Conservation (phyloP, 2,329 filamentous ascomycete species). For the Xylariales sp. region DNA sequence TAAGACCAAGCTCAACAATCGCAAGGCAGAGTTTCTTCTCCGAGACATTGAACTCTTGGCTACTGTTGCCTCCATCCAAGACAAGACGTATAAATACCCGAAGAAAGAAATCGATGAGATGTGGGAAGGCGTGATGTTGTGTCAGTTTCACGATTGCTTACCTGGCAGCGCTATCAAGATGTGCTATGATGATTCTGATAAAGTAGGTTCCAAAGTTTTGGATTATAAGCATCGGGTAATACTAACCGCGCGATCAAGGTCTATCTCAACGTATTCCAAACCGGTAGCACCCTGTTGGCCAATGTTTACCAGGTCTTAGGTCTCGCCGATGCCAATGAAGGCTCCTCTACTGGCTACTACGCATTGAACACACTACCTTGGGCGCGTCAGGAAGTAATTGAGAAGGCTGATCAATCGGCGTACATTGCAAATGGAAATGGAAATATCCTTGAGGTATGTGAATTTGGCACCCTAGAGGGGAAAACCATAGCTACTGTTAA, state of each 20-base stretch:
- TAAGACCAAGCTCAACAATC: slow-evolving; percentile 95
- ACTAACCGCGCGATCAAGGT: slow-evolving; percentile 42
- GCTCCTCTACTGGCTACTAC: slow-evolving; percentile 43
- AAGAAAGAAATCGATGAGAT: slow-evolving; percentile 92
- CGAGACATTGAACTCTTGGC: slow-evolving; percentile 85
- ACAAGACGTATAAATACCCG: slow-evolving; percentile 77
- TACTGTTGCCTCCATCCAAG: slow-evolving; percentile 74
- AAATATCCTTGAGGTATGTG: slow-evolving; percentile 49
- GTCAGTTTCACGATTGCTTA: slow-evolving; percentile 96
- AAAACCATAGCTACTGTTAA: slow-evolving; percentile 52
- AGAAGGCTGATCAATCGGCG: slow-evolving; percentile 48
- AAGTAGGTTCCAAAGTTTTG: slow-evolving; percentile 40
- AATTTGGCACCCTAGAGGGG: slow-evolving; percentile 39
- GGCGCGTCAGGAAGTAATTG: slow-evolving; percentile 71
- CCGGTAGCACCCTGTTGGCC: slow-evolving; percentile 66
- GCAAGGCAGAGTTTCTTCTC: slow-evolving; percentile 77
- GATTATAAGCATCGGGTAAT: no score
- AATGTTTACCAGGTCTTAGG: slow-evolving; percentile 67
- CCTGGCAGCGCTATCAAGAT: slow-evolving; percentile 95
- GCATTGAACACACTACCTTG: slow-evolving; percentile 86
- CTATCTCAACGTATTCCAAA: slow-evolving; percentile 78
- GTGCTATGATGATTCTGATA: slow-evolving; percentile 94
- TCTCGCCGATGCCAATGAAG: slow-evolving; percentile 41
- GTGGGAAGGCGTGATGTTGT: slow-evolving; percentile 90
- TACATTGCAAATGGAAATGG: slow-evolving; percentile 55